These are phyloP conservation scores for Lactarius quietus DNA, from an alignment of 768 basidiomycete species.

Conservation along the genomic window DNA sequence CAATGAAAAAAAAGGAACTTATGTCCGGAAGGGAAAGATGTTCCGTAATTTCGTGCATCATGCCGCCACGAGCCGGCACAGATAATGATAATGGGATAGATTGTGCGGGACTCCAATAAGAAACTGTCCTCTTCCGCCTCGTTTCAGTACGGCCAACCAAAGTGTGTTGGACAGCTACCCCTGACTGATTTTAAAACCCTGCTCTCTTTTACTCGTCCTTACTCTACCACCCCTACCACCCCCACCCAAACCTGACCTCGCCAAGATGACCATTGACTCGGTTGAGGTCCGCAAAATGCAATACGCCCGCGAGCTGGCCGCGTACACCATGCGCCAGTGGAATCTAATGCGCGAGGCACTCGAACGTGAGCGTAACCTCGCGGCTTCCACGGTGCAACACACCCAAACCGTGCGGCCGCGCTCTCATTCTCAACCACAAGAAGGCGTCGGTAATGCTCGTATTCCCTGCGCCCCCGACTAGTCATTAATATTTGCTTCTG, in stretches of 20 bases:
- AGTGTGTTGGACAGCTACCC: neutral
- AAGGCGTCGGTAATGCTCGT: neutral
- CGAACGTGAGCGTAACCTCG: conserved; percentile 24
- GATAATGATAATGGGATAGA: neutral
- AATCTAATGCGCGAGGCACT: conserved; percentile 30
- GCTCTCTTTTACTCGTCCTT: neutral
- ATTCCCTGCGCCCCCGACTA: neutral
- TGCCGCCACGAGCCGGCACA: neutral
- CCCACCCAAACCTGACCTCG: neutral
- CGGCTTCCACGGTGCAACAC: neutral
- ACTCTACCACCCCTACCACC: neutral
- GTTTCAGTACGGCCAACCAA: neutral
- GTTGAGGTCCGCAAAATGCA: conserved; percentile 34
- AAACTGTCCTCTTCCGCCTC: neutral
- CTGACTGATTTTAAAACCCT: neutral
- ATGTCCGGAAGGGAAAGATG: neutral
- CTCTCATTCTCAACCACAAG: conserved; percentile 1
- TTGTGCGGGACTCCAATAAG: neutral
- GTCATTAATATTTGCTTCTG: neutral
- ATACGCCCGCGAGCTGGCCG: conserved; percentile 38
- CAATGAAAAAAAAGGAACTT: neutral
- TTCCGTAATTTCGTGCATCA: neutral
- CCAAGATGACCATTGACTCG: conserved; percentile 24
- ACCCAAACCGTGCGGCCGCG: neutral
- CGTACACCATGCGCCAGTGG: conserved; percentile 41